phyloP scores from a whole-genome alignment of 495 filamentous ascomycete genomes.

The Evernia prunastri region DNA sequence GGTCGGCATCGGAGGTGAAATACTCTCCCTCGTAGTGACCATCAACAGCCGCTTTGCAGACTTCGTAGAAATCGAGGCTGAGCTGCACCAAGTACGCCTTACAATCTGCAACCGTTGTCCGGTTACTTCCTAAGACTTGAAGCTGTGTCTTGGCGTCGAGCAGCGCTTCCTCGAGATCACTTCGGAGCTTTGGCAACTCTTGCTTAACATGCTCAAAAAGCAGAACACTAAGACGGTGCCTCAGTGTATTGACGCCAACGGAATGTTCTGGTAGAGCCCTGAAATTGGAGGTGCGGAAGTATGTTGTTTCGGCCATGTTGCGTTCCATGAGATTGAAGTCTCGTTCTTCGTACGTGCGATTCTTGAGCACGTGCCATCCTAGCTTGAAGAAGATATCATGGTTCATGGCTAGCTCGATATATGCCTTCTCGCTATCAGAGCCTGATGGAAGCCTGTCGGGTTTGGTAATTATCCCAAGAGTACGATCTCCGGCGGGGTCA shows the following conservation, averaged over 20 bases:
- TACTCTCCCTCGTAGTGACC: conserved; percentile 31
- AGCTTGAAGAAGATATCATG: conserved; percentile 54
- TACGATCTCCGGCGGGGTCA: conserved; percentile 41
- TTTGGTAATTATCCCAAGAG: conserved; percentile 49
- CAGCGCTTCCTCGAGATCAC: conserved; percentile 23
- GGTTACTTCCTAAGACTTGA: conserved; percentile 17
- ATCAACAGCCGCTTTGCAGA: conserved; percentile 31
- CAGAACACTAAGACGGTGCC: conserved; percentile 38
- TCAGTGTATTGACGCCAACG: conserved; percentile 36
- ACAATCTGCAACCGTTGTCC: conserved; percentile 24
- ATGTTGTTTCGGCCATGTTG: conserved; percentile 19
- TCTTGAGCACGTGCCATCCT: conserved; percentile 65
- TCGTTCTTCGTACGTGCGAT: conserved; percentile 40
- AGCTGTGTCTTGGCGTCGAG: neutral
- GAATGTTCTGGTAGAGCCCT: conserved; percentile 22
- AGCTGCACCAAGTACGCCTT: conserved; percentile 29
- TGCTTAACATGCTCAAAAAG: conserved; percentile 38
- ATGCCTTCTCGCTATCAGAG: conserved; percentile 39
- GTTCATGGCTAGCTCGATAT: conserved; percentile 52
- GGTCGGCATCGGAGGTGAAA: conserved; percentile 17
- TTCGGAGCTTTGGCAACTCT: conserved; percentile 32
- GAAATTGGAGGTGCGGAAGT: conserved; percentile 26
- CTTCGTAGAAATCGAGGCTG: conserved; percentile 27
- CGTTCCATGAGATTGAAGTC: conserved; percentile 15
- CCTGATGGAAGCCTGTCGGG: conserved; percentile 35